Percentiles rank a stretch among this genome's conserved stretches.
Conservation (phyloP, 495 filamentous ascomycete genomes). For the Aspergillus bridgeri region DNA sequence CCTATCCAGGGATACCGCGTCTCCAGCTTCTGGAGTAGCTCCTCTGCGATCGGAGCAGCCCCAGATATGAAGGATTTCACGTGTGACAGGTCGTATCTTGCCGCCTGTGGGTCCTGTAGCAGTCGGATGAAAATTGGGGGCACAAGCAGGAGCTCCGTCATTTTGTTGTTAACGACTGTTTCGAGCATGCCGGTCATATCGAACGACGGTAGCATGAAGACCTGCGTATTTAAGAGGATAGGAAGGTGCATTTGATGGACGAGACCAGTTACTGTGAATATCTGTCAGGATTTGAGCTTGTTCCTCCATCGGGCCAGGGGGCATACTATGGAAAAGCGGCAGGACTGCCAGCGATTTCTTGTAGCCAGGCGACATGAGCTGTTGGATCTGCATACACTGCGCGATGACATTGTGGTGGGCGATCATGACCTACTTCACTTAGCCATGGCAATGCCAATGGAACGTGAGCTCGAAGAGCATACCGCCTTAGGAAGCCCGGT, state of each 20-base stretch:
- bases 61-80: conserved; percentile 53
- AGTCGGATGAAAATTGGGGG: conserved; percentile 68
- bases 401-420: conserved; percentile 62
- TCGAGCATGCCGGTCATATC: conserved; percentile 54
- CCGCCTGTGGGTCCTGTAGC: conserved; percentile 59
- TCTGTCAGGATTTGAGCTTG: conserved; percentile 7
- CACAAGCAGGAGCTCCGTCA: conserved; percentile 61
- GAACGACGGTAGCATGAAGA: conserved; percentile 59
- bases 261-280: conserved; percentile 47
- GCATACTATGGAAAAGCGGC: conserved; percentile 50
- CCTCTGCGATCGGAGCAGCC: conserved; percentile 62
- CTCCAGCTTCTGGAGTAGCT: conserved; percentile 56
- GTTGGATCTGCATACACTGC: conserved; percentile 54
- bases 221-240: conserved; percentile 51
- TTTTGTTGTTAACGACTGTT: conserved; percentile 47
- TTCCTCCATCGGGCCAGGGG: conserved; percentile 1
- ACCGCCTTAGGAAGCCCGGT: conserved; percentile 30
- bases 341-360: conserved; percentile 51
- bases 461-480: conserved; percentile 25
- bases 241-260: conserved; percentile 60
- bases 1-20: conserved; percentile 58
- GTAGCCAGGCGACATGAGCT: conserved; percentile 43
- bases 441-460: conserved; percentile 20
- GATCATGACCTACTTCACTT: conserved; percentile 51
- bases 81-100: conserved; percentile 55